Evolutionary conservation across 495 filamentous ascomycete species (phyloP).

Genomic region (Cercophora scortea): DNA sequence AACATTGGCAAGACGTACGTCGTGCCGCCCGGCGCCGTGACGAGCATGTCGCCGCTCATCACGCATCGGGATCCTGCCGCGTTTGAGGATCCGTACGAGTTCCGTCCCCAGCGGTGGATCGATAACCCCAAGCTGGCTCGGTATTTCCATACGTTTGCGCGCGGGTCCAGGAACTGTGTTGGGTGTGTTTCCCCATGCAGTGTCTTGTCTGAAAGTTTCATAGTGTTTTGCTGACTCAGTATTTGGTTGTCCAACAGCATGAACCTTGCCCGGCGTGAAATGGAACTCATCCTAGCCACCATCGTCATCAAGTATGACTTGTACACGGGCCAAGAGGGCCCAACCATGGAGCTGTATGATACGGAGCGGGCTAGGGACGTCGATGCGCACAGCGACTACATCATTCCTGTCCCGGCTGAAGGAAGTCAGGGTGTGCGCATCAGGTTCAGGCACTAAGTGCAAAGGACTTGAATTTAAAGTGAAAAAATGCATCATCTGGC

Average conservation of each 20-base stretch:
- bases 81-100: conserved; percentile 3
- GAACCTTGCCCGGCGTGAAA: conserved; percentile 4
- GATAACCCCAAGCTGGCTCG: conserved; percentile 2
- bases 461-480: no score
- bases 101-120: conserved; percentile 7
- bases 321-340: conserved; percentile 2
- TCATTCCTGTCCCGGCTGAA: conserved; percentile 6
- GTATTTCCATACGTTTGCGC: conserved; percentile 3
- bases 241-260: background rate
- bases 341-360: conserved; percentile 10
- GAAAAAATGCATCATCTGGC: no score
- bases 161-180: conserved; percentile 5
- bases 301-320: conserved; percentile 7
- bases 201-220: background rate
- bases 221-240: no score
- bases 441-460: background rate
- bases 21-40: conserved; percentile 1
- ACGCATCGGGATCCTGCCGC: background rate
- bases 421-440: conserved; percentile 3
- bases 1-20: background rate
- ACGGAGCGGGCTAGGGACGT: conserved; percentile 5
- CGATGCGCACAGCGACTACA: conserved; percentile 2
- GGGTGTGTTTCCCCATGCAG: background rate
- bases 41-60: conserved; percentile 1
- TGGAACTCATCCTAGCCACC: conserved; percentile 1